These are phyloP conservation scores for Saxophila tyrrhenica DNA, from an alignment of 495 filamentous ascomycete species.

Conservation along the genomic window DNA sequence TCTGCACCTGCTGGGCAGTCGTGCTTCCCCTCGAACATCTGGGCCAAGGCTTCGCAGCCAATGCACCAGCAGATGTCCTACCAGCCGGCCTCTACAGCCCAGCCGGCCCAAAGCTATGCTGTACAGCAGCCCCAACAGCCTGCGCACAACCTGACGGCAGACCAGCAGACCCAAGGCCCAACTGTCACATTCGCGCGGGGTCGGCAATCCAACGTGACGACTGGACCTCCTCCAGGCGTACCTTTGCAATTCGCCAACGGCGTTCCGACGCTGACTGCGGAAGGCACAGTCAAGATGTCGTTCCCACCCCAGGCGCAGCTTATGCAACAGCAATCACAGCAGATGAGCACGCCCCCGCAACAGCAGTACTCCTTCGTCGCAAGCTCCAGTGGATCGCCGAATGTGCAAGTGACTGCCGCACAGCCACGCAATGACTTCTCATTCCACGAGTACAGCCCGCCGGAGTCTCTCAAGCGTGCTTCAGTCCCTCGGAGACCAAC, in stretches of 20 bases:
- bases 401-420: background rate
- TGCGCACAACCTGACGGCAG: too few relatives aligned
- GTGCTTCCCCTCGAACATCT: constrained; percentile 21
- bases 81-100: background rate
- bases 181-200: background rate
- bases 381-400: background rate
- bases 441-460: constrained; percentile 23
- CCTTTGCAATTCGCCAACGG: constrained; percentile 13
- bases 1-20: constrained; percentile 32
- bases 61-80: constrained; percentile 3
- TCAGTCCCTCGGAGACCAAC: constrained; percentile 6
- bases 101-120: too few relatives aligned
- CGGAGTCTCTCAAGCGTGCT: constrained; percentile 8
- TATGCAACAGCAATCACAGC: constrained; percentile 7
- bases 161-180: constrained; percentile 7
- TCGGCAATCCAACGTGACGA: background rate
- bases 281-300: constrained; percentile 8
- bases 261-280: constrained; percentile 16
- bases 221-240: background rate
- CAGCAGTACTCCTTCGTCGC: background rate
- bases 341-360: constrained; percentile 2
- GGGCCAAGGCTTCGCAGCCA: background rate
- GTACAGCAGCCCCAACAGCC: background rate
- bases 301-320: constrained; percentile 11
- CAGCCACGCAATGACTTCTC: constrained; percentile 7